Conservation (phyloP, 2,329 filamentous ascomycete species). For the Fusarium brevicatenulatum region DNA sequence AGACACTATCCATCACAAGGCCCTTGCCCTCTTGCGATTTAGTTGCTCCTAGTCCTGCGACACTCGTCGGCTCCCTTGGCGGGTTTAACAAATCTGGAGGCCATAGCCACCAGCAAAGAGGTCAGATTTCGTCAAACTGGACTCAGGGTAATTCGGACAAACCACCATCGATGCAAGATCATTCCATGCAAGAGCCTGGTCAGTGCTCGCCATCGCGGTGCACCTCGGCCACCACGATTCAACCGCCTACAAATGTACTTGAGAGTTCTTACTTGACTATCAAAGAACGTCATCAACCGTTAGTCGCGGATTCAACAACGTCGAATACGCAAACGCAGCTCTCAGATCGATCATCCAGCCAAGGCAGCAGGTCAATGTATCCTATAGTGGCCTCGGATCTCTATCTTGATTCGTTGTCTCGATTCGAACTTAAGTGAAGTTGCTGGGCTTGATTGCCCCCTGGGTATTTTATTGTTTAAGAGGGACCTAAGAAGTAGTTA, state of each 20-base stretch:
- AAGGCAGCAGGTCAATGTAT: neutral
- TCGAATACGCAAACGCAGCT: neutral
- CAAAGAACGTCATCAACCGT: neutral
- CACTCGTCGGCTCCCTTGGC: neutral
- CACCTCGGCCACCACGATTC: slow-evolving; percentile 12
- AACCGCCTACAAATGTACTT: neutral
- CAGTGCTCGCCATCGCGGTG: neutral
- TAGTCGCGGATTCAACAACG: neutral
- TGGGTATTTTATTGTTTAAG: neutral
- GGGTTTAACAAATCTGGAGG: neutral
- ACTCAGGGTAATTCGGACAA: slow-evolving; percentile 23
- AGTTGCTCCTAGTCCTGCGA: neutral
- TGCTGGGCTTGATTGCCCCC: neutral
- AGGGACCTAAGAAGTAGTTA: neutral
- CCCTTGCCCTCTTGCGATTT: neutral
- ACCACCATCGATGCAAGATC: neutral
- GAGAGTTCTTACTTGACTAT: neutral
- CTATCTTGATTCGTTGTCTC: neutral
- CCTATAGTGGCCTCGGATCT: neutral
- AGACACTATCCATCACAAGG: slow-evolving; percentile 7
- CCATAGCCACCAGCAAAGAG: neutral
- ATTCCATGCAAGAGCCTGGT: neutral
- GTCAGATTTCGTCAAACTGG: slow-evolving; percentile 14
- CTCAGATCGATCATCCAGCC: neutral
- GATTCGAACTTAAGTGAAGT: neutral